phyloP scores from a whole-genome alignment of 1,139 yeast genomes.

The Yamadazyma conglobata region DNA sequence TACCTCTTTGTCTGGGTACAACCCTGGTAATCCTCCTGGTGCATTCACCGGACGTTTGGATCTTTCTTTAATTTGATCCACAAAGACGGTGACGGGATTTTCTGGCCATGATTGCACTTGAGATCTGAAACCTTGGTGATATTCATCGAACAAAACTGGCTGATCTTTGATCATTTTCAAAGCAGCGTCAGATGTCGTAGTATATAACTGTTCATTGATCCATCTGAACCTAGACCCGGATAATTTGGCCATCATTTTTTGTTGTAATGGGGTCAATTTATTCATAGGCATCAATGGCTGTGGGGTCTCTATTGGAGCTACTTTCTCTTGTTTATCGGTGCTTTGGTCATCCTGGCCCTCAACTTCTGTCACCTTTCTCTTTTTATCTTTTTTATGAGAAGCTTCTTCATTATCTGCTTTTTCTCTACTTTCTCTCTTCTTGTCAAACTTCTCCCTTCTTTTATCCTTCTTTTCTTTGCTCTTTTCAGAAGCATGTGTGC shows the following conservation, averaged over 20 bases:
- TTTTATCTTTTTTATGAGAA: slow-evolving; percentile 6
- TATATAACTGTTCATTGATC: slow-evolving; percentile 94
- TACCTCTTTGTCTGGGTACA: slow-evolving; percentile 43
- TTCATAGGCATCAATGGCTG: slow-evolving; percentile 22
- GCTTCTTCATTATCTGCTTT: slow-evolving; percentile 7
- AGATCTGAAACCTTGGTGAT: slow-evolving; percentile 90
- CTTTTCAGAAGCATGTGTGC: slow-evolving; percentile 29
- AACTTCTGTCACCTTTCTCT: slow-evolving; percentile 7
- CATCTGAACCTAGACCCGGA: slow-evolving; percentile 95
- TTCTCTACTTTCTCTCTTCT: slow-evolving; percentile 13
- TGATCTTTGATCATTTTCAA: slow-evolving; percentile 68
- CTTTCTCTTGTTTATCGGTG: slow-evolving; percentile 5
- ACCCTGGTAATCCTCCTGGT: slow-evolving; percentile 91
- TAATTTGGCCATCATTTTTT: slow-evolving; percentile 91
- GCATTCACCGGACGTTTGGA: slow-evolving; percentile 72
- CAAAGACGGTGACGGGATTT: slow-evolving; percentile 90
- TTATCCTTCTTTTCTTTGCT: slow-evolving; percentile 28
- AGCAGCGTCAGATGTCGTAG: slow-evolving; percentile 77
- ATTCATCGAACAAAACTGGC: slow-evolving; percentile 88
- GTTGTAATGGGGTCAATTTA: slow-evolving; percentile 84
- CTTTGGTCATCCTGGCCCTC: slow-evolving; percentile 5
- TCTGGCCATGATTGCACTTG: slow-evolving; percentile 98
- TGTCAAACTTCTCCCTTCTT: slow-evolving; percentile 8
- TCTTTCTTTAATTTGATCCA: slow-evolving; percentile 63
- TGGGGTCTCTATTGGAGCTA: slow-evolving; percentile 7